Evolutionary conservation across 2,329 filamentous ascomycete genomes (phyloP).

Genomic region (Alternaria rosae): DNA sequence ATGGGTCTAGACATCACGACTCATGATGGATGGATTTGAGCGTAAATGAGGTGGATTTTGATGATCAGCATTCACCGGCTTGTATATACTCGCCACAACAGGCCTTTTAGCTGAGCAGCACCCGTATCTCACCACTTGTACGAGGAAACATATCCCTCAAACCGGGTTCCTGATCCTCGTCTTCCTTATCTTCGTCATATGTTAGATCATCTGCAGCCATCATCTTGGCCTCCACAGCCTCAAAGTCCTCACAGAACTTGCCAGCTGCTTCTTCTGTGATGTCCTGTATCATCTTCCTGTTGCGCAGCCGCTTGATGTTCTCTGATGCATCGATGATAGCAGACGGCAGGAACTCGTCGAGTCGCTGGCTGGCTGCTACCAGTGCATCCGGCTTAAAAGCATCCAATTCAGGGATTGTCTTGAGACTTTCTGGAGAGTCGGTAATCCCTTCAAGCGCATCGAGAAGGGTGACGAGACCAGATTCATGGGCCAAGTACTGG

Average conservation of each 20-base stretch:
- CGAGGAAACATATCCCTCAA: constrained; percentile 68
- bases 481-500: constrained; percentile 74
- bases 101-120: constrained; percentile 63
- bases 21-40: neutral
- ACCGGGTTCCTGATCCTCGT: constrained; percentile 48
- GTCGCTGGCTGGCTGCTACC: constrained; percentile 71
- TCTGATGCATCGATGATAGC: constrained; percentile 92
- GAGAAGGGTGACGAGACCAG: constrained; percentile 73
- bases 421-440: constrained; percentile 59
- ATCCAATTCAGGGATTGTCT: constrained; percentile 62
- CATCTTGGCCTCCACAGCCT: constrained; percentile 69
- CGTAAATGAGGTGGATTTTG: neutral
- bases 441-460: constrained; percentile 59
- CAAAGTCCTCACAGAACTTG: constrained; percentile 86
- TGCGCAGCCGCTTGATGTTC: constrained; percentile 76
- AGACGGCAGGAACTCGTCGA: constrained; percentile 92
- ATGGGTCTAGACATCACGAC: neutral
- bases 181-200: constrained; percentile 43
- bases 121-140: constrained; percentile 69
- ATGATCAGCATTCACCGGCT: neutral
- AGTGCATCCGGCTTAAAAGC: constrained; percentile 68
- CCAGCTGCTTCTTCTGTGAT: constrained; percentile 85
- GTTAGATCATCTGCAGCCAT: constrained; percentile 64
- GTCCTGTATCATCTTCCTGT: constrained; percentile 73
- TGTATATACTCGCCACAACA: neutral